Conservation (phyloP, 257 asterid species). For the Solanum ossicruentum region DNA sequence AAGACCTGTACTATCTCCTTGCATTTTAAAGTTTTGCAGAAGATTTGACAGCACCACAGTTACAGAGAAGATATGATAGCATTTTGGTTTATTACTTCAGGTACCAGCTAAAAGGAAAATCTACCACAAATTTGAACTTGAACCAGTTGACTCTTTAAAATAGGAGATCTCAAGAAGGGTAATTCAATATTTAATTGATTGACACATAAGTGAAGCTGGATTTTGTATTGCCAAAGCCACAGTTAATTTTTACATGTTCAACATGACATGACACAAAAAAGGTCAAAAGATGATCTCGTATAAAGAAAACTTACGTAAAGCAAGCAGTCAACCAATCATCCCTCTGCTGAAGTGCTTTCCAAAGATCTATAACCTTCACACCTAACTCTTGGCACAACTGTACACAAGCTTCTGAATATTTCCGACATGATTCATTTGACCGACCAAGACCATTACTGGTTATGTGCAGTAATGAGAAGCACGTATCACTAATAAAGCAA, state of each 20-base stretch:
- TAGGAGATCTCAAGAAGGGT: background rate
- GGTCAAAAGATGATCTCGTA: background rate
- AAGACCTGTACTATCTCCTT: background rate
- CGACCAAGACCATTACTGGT: conserved; percentile 6
- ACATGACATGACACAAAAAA: background rate
- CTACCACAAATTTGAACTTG: background rate
- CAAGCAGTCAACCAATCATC: conserved; percentile 60
- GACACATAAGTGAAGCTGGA: background rate
- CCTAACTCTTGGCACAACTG: conserved; percentile 34
- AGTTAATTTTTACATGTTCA: background rate
- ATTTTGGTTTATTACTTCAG: background rate
- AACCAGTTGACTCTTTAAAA: background rate
- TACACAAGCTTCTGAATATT: conserved; percentile 60
- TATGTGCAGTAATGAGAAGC: background rate
- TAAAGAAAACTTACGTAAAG: conserved; percentile 32
- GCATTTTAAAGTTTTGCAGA: background rate
- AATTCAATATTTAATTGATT: background rate
- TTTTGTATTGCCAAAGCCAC: background rate
- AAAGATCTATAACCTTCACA: conserved; percentile 48
- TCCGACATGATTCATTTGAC: conserved; percentile 39
- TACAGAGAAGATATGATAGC: background rate
- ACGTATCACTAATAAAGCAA: background rate
- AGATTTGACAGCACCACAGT: background rate
- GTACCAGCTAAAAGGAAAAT: background rate
- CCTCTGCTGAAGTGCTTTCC: conserved; percentile 56